These are phyloP conservation scores for Starmerella vaccinii DNA, from an alignment of 805 yeast genomes.

Conservation along the genomic window DNA sequence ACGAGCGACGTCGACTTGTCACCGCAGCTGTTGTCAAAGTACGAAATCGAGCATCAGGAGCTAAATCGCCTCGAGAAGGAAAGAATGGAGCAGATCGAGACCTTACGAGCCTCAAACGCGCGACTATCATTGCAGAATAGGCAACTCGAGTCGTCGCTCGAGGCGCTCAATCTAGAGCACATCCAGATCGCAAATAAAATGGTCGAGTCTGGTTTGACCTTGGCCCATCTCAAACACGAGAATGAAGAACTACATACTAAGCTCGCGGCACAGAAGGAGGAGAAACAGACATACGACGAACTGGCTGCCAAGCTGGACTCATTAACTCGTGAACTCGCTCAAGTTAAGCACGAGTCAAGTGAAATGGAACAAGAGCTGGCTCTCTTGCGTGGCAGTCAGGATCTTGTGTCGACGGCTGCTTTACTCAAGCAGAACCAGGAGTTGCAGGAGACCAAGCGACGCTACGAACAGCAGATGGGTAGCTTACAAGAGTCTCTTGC, in stretches of 20 bases:
- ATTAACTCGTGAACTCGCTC: slow-evolving; percentile 5
- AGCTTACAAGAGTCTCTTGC: slow-evolving; percentile 25
- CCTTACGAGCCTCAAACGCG: slow-evolving; percentile 54
- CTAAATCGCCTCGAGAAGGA: slow-evolving; percentile 59
- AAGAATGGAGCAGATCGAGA: slow-evolving; percentile 51
- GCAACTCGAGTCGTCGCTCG: slow-evolving; percentile 58
- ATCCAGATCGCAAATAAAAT: slow-evolving; percentile 76
- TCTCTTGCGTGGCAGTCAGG: slow-evolving; percentile 10
- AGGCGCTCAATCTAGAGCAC: slow-evolving; percentile 69
- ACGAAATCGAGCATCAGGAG: slow-evolving; percentile 62
- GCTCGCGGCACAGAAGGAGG: slow-evolving; percentile 8
- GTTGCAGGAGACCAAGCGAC: slow-evolving; percentile 18
- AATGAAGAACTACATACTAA: slow-evolving; percentile 44
- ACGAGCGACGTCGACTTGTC: slow-evolving; percentile 63
- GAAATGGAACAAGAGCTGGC: slow-evolving; percentile 19
- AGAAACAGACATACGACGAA: slow-evolving; percentile 9
- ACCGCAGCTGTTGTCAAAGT: slow-evolving; percentile 63
- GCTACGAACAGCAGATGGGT: slow-evolving; percentile 24
- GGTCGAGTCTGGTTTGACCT: slow-evolving; percentile 64
- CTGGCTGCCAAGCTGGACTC: slow-evolving; percentile 3
- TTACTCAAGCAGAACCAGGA: slow-evolving; percentile 17
- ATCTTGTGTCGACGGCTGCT: slow-evolving; percentile 4
- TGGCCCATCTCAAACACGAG: slow-evolving; percentile 69
- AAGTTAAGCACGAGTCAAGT: slow-evolving; percentile 12
- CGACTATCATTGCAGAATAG: slow-evolving; percentile 62